phyloP scores from a whole-genome alignment of 495 filamentous ascomycete species.

The Daldinia caldariorum region DNA sequence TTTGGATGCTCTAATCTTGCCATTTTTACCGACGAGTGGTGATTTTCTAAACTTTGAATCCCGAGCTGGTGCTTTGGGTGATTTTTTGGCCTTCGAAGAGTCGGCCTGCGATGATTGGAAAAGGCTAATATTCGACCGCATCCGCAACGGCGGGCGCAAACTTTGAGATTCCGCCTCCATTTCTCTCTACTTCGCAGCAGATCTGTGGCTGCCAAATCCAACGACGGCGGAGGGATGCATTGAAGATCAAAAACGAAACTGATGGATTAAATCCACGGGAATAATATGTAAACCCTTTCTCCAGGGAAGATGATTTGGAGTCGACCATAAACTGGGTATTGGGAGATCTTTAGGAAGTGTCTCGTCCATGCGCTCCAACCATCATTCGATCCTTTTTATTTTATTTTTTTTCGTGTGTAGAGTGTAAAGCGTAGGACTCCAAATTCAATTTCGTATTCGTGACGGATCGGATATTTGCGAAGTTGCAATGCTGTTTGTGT shows the following conservation, averaged over 20 bases:
- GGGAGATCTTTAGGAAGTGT: conserved; percentile 21
- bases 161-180: conserved; percentile 45
- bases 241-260: conserved; percentile 37
- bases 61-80: conserved; percentile 24
- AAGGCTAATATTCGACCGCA: conserved; percentile 40
- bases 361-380: conserved; percentile 22
- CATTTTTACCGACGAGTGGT: conserved; percentile 22
- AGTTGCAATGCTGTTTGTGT: conserved; percentile 5
- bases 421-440: background rate
- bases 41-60: conserved; percentile 41
- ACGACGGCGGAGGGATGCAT: conserved; percentile 40
- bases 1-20: conserved; percentile 44
- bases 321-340: background rate
- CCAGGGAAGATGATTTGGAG: background rate
- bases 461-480: conserved; percentile 16
- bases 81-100: conserved; percentile 32
- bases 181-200: conserved; percentile 48
- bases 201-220: conserved; percentile 42
- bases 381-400: conserved; percentile 11
- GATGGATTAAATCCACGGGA: conserved; percentile 20
- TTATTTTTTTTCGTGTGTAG: background rate
- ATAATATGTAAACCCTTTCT: too few species aligned
- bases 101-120: conserved; percentile 32
- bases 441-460: conserved; percentile 27
- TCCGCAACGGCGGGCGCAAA: conserved; percentile 37